Percentiles rank a stretch among this genome's conserved stretches.
phyloP scores from a whole-genome alignment of 2,329 filamentous ascomycete species.

The Periconia sp. region DNA sequence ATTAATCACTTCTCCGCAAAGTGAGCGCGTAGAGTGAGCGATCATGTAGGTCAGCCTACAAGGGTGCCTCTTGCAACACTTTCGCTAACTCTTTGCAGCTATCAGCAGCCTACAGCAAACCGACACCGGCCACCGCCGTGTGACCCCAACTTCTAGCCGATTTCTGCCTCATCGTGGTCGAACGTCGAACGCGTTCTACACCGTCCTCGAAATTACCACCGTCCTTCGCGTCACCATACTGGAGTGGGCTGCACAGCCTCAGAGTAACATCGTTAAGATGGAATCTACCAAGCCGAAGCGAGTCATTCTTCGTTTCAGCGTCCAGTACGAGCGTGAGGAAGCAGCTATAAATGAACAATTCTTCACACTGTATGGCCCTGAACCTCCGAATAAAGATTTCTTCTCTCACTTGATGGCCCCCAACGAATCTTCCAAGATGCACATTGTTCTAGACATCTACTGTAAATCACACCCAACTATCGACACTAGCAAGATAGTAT shows the following conservation, averaged over 20 bases:
- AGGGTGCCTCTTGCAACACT: too few species aligned
- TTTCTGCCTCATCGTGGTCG: too few species aligned
- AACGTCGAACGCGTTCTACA: neutral
- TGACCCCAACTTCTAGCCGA: neutral
- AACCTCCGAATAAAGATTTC: conserved; percentile 12
- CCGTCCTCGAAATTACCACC: conserved; percentile 4
- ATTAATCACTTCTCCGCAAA: too few species aligned
- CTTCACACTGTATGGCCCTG: conserved; percentile 12
- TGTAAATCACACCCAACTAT: conserved; percentile 21
- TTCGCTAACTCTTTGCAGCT: neutral
- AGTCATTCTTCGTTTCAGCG: conserved; percentile 18
- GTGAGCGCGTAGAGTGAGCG: too few species aligned
- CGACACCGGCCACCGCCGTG: conserved; percentile 1
- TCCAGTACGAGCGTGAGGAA: conserved; percentile 16
- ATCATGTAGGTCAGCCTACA: too few species aligned
- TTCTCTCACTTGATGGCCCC: conserved; percentile 16
- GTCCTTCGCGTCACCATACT: conserved; percentile 1
- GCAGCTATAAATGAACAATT: conserved; percentile 14
- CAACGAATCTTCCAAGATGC: conserved; percentile 31
- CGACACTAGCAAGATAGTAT: conserved; percentile 22
- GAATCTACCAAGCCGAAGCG: conserved; percentile 13
- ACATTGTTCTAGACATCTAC: conserved; percentile 36
- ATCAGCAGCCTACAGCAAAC: conserved; percentile 3
- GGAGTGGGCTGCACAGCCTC: conserved; percentile 1
- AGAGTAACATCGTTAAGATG: conserved; percentile 3